Conservation (phyloP, 768 basidiomycete genomes). For the Pseudohyphozyma bogoriensis region DNA sequence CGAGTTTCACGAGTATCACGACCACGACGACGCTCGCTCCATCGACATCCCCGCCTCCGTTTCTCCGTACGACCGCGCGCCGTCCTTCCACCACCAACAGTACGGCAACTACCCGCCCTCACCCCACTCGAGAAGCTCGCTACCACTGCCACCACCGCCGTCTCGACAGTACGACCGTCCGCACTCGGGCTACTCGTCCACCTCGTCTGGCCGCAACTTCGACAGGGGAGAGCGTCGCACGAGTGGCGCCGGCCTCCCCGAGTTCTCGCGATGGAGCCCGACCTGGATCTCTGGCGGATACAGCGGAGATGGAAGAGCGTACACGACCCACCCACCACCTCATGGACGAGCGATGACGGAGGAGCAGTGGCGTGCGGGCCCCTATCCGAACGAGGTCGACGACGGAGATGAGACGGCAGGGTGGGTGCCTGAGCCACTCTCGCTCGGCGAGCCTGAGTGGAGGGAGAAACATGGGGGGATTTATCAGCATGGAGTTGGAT, state of each 20-base stretch:
- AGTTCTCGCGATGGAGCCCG: constrained; percentile 1
- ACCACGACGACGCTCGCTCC: too few species aligned
- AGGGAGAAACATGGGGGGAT: neutral
- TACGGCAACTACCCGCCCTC: neutral
- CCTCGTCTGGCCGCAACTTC: neutral
- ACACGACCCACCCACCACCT: neutral
- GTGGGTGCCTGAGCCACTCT: neutral
- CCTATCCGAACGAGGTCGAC: neutral
- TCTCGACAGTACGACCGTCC: neutral
- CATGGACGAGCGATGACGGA: neutral
- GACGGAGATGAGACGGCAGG: neutral
- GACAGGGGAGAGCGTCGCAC: too few species aligned
- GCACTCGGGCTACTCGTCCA: neutral
- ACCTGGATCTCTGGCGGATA: neutral
- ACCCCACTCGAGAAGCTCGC: neutral
- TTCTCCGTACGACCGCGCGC: neutral
- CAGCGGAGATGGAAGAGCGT: neutral
- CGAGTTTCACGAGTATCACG: neutral
- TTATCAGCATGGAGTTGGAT: constrained; percentile 12
- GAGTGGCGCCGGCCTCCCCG: constrained; percentile 3
- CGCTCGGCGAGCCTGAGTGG: neutral
- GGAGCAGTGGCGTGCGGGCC: neutral
- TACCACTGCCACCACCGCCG: neutral
- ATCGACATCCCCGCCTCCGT: neutral
- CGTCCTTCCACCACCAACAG: neutral